Percentiles rank a stretch among this genome's conserved stretches.
Conservation (phyloP, 2,329 filamentous ascomycete species). For the Hypoxylon sp. region DNA sequence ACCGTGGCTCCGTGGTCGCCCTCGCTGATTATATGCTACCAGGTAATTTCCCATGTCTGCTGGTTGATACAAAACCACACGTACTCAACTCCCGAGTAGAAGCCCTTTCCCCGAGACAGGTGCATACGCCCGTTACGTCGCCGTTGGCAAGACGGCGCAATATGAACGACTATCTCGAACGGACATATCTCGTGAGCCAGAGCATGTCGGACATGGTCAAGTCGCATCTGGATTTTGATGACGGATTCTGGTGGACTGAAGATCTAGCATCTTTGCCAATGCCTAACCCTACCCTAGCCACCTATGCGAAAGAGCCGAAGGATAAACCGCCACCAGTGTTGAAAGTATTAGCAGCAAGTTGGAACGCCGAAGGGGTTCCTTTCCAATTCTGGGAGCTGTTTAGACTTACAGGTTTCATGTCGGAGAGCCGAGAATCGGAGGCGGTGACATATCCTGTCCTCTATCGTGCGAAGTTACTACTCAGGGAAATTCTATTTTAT, state of each 20-base stretch:
- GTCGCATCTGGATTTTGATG: conserved; percentile 63
- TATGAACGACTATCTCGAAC: conserved; percentile 65
- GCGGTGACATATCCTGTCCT: conserved; percentile 62
- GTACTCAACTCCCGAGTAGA: conserved; percentile 52
- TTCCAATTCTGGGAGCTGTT: conserved; percentile 67
- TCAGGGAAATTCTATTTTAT: conserved; percentile 67
- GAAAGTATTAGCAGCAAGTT: conserved; percentile 63
- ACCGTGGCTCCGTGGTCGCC: conserved; percentile 60
- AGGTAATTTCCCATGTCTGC: conserved; percentile 53
- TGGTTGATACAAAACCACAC: conserved; percentile 4
- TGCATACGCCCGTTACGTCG: conserved; percentile 63
- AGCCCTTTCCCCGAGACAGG: conserved; percentile 61
- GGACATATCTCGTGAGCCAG: conserved; percentile 58
- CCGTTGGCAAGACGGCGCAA: conserved; percentile 61
- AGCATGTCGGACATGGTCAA: conserved; percentile 57
- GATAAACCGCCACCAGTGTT: conserved; percentile 62
- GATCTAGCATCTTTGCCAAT: conserved; percentile 58
- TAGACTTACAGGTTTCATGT: conserved; percentile 62
- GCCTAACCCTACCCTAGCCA: conserved; percentile 54
- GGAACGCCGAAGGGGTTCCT: conserved; percentile 61
- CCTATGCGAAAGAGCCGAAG: conserved; percentile 55
- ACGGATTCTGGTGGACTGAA: conserved; percentile 70
- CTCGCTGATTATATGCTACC: conserved; percentile 64
- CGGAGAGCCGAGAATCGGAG: conserved; percentile 61
- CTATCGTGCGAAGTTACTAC: conserved; percentile 65